Evolutionary conservation across 2,329 filamentous ascomycete species (phyloP).

Genomic region (Xylariales sp.): DNA sequence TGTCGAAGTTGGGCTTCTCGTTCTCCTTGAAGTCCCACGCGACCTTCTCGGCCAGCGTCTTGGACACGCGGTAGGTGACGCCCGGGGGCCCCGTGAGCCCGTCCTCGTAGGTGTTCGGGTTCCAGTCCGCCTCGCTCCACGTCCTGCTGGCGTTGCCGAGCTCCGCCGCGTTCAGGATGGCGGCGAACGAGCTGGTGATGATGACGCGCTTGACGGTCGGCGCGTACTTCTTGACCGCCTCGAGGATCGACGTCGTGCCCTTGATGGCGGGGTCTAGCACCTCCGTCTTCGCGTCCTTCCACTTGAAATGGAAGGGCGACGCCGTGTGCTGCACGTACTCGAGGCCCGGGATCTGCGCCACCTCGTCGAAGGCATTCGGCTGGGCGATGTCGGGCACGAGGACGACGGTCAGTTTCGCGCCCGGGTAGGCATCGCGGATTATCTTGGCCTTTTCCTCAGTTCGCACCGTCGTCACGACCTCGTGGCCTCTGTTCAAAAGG

Average conservation of each 20-base stretch:
- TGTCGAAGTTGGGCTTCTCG: constrained; percentile 59
- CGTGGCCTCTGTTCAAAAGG: constrained; percentile 62
- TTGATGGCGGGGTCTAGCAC: constrained; percentile 68
- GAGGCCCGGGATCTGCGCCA: constrained; percentile 61
- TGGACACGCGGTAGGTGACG: constrained; percentile 65
- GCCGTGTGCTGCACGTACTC: constrained; percentile 71
- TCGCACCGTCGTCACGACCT: constrained; percentile 67
- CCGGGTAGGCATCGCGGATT: constrained; percentile 62
- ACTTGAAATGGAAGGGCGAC: constrained; percentile 68
- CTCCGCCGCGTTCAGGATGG: constrained; percentile 57
- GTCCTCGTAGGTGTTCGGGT: constrained; percentile 62
- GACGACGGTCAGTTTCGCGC: constrained; percentile 59
- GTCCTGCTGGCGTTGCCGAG: constrained; percentile 54
- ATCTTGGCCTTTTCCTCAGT: constrained; percentile 64
- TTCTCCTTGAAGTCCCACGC: constrained; percentile 64
- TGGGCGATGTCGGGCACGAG: constrained; percentile 84
- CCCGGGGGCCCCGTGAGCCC: constrained; percentile 53
- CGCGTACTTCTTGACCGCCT: constrained; percentile 71
- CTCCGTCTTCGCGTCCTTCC: constrained; percentile 62
- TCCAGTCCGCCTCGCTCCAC: constrained; percentile 65
- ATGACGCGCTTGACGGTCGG: constrained; percentile 77
- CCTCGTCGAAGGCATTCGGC: constrained; percentile 77
- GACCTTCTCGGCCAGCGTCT: constrained; percentile 64
- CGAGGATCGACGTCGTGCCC: constrained; percentile 75
- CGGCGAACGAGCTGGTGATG: constrained; percentile 67